Conservation (phyloP, 306 rosid species). For the Lablab purpureus region DNA sequence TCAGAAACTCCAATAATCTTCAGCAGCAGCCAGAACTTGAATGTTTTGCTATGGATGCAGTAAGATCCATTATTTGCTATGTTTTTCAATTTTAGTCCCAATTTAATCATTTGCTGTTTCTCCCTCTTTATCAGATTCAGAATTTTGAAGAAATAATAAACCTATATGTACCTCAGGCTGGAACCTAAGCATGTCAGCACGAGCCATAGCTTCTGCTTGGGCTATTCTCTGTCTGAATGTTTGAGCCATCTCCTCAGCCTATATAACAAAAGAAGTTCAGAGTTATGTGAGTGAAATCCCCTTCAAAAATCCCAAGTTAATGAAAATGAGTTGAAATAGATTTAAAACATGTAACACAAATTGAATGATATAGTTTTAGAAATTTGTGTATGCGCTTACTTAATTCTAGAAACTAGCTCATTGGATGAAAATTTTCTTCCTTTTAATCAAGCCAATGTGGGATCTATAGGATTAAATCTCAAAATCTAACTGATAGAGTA, state of each 20-base stretch:
- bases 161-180: slow-evolving; percentile 79
- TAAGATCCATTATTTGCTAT: too few species aligned
- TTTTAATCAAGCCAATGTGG: neutral
- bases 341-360: neutral
- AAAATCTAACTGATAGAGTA: neutral
- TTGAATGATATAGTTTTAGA: neutral
- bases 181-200: slow-evolving; percentile 89
- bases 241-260: slow-evolving; percentile 99
- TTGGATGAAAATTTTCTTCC: neutral
- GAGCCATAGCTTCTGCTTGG: slow-evolving; percentile 99
- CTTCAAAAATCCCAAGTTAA: slow-evolving; percentile 27
- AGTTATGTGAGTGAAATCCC: slow-evolving; percentile 13
- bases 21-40: slow-evolving; percentile 8
- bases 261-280: slow-evolving; percentile 41
- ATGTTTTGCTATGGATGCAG: too few species aligned
- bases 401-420: neutral
- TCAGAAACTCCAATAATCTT: neutral
- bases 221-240: slow-evolving; percentile 95
- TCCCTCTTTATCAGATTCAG: slow-evolving; percentile 27
- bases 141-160: slow-evolving; percentile 36
- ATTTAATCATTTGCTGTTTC: slow-evolving; percentile 13
- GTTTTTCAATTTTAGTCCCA: neutral
- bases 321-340: slow-evolving; percentile 2
- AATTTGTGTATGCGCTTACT: neutral
- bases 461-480: too few species aligned